These are phyloP conservation scores for Backusella psychrophila DNA, from an alignment of 192 early-diverging fungal species.

Conservation along the genomic window DNA sequence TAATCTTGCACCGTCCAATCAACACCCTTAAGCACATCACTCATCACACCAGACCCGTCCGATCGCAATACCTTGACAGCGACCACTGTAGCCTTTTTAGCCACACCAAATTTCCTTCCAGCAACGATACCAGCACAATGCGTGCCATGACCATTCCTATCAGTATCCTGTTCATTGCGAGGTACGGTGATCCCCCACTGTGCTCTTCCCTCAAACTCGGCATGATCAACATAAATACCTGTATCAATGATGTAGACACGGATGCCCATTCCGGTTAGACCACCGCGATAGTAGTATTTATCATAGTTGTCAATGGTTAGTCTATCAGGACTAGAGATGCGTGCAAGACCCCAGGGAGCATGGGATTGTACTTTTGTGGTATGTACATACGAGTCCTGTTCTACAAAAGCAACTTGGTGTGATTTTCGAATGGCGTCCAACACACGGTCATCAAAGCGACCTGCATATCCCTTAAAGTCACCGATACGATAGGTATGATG, in stretches of 20 bases:
- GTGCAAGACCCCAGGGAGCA: constrained; percentile 84
- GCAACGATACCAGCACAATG: constrained; percentile 88
- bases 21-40: constrained; percentile 77
- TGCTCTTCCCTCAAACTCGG: constrained; percentile 90
- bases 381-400: constrained; percentile 75
- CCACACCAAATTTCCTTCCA: constrained; percentile 80
- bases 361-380: constrained; percentile 55
- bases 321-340: constrained; percentile 69
- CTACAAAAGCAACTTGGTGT: constrained; percentile 70
- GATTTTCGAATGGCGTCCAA: constrained; percentile 62
- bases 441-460: constrained; percentile 53
- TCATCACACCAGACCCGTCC: constrained; percentile 82
- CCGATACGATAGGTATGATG: constrained; percentile 61
- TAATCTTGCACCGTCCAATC: constrained; percentile 56
- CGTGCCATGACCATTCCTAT: constrained; percentile 79
- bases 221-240: constrained; percentile 76
- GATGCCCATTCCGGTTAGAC: constrained; percentile 70
- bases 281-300: constrained; percentile 65
- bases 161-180: constrained; percentile 52
- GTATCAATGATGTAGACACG: constrained; percentile 93
- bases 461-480: constrained; percentile 67
- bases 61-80: constrained; percentile 88
- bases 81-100: constrained; percentile 86
- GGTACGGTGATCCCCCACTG: constrained; percentile 76
- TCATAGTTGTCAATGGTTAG: constrained; percentile 53